Base-by-base conservation (phyloP, 345 rosid genomes). In the Laguncularia racemosa region DNA sequence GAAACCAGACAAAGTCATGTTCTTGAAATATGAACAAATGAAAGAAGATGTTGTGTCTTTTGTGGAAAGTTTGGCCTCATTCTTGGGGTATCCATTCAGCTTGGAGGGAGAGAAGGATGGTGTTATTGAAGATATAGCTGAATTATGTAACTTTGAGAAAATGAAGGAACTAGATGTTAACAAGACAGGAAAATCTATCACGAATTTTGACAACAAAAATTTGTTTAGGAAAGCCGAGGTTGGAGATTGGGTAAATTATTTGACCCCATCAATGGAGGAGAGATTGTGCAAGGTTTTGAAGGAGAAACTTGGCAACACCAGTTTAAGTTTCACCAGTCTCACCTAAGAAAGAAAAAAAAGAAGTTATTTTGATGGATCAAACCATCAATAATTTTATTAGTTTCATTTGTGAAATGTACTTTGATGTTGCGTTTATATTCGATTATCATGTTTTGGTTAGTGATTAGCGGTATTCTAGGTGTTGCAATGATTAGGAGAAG, bases 11-110 rank as follows among this genome's bases (percentile, higher is more conserved):
- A 64, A 67, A 56, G 73, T 73, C 44, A 4, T 73, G 47, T 72
- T 72, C 52, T 50, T 72, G 20, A 73, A 72, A 55, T 72, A 72
- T 51, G 77, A 76, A 51, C 78, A 77, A 14, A 19, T 73, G 73
- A 77, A 73, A 43, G 68, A 58, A 20, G 73, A 77, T 21, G 12
- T 14, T 11, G 14, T 3, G 3, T 52, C 18, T 12, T 18, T 61
- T 38, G 14, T 77, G 54, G 71, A 61, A 66, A 73, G 56, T 59
- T 16, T 71, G 38, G 67, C 75, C 6, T 38, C 2, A 20, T 65
- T 63, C 55, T 19, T 63, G 17, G 66, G 69, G 47, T 43, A 14
- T 13, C 66, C 66, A 14, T 63, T 71, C 17, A 47, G 67, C 8
- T 3, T 13, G 33, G 67, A 53, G 52, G 75, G 65, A 61, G 74